phyloP scores from a whole-genome alignment of 495 filamentous ascomycete species.

The Parathielavia appendiculata region DNA sequence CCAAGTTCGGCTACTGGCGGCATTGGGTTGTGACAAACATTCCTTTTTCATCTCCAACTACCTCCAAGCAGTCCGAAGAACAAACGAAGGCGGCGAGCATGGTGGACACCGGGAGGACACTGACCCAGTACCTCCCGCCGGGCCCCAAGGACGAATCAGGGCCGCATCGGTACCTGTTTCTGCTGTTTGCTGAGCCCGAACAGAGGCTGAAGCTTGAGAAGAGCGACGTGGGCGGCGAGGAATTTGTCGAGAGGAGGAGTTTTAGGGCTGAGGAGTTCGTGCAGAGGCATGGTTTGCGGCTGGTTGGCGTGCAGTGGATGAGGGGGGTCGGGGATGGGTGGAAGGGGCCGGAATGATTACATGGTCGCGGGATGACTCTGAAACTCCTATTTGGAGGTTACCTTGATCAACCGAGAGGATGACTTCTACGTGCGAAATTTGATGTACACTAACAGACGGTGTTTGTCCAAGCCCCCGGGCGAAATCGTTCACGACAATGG shows the following conservation, averaged over 20 bases:
- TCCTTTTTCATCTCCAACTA: too few relatives aligned
- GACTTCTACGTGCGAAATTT: too few relatives aligned
- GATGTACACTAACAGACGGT: too few relatives aligned
- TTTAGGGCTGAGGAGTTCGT: constrained; percentile 3
- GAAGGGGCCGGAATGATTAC: too few relatives aligned
- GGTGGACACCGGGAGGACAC: background rate
- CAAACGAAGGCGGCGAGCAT: too few relatives aligned
- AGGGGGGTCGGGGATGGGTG: background rate
- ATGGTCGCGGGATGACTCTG: too few relatives aligned
- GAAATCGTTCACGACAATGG: too few relatives aligned
- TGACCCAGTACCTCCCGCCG: constrained; percentile 5
- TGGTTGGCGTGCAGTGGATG: constrained; percentile 11
- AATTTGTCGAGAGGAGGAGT: constrained; percentile 7
- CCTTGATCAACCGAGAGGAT: too few relatives aligned
- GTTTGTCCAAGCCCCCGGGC: too few relatives aligned
- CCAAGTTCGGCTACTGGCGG: constrained; percentile 10
- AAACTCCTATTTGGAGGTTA: too few relatives aligned
- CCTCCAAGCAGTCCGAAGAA: too few relatives aligned
- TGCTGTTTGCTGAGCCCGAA: constrained; percentile 1
- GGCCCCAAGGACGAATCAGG: constrained; percentile 10
- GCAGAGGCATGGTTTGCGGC: background rate
- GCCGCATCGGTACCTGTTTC: constrained; percentile 5
- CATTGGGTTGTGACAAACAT: constrained; percentile 7
- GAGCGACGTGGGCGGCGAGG: constrained; percentile 5
- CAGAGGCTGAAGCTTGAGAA: background rate